These are phyloP conservation scores for Eucalyptus pauciflora DNA, from an alignment of 345 rosid species.

Conservation along the genomic window DNA sequence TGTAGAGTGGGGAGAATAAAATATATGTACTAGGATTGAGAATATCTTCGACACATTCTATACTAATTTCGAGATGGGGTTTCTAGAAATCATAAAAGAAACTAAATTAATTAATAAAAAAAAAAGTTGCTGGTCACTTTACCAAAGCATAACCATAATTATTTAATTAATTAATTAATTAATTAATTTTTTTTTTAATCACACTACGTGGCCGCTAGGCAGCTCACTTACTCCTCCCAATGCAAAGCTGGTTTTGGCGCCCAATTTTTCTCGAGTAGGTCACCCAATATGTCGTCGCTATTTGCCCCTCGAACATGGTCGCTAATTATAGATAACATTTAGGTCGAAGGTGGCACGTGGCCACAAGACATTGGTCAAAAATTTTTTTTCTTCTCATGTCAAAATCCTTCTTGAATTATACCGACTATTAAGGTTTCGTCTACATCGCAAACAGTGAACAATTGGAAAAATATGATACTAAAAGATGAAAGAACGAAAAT, in stretches of 20 bases:
- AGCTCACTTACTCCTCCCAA: background rate
- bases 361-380: background rate
- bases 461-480: no score
- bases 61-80: background rate
- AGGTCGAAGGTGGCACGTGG: background rate
- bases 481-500: background rate
- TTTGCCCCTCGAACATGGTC: background rate
- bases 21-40: background rate
- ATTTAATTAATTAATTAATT: background rate
- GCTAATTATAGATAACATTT: background rate
- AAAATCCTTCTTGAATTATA: no score
- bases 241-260: background rate
- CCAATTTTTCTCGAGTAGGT: background rate
- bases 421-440: accelerated
- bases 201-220: background rate
- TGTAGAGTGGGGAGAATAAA: background rate
- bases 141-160: background rate
- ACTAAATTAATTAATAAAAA: background rate
- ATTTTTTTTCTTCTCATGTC: background rate
- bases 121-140: background rate
- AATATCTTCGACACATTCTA: background rate
- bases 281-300: background rate
- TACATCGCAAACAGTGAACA: no score
- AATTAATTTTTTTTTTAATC: background rate
- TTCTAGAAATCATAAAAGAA: background rate